Conservation (phyloP, 208 protist species). For the Leishmania turanica region DNA sequence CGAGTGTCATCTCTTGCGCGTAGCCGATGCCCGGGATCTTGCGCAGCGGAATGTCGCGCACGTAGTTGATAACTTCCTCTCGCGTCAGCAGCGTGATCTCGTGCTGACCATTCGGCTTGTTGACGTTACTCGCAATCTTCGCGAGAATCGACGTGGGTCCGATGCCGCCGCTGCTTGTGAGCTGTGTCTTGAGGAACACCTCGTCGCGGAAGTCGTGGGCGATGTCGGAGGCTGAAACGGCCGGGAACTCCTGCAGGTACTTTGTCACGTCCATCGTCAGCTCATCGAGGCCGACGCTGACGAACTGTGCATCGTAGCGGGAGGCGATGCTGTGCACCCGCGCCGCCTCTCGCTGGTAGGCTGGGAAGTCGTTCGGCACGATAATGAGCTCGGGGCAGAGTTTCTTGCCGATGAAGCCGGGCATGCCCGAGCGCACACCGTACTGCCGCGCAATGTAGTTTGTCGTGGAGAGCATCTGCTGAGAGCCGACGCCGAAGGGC, state of each 20-base stretch:
- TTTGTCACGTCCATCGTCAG: conserved; percentile 89
- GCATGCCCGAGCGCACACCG: conserved; percentile 96
- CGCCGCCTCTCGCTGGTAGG: conserved; percentile 75
- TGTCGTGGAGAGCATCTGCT: conserved; percentile 94
- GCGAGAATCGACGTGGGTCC: conserved; percentile 82
- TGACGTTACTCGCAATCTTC: conserved; percentile 93
- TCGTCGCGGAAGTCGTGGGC: conserved; percentile 79
- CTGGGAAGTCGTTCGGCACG: conserved; percentile 77
- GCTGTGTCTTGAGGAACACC: conserved; percentile 70
- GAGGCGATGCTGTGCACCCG: conserved; percentile 76
- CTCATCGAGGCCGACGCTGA: conserved; percentile 80
- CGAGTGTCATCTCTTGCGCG: conserved; percentile 67
- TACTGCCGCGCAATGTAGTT: conserved; percentile 96
- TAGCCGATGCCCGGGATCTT: conserved; percentile 87
- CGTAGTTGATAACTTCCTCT: conserved; percentile 81
- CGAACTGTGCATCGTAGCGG: conserved; percentile 88
- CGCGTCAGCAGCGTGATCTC: conserved; percentile 74
- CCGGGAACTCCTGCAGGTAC: conserved; percentile 56
- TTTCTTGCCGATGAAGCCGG: conserved; percentile 93
- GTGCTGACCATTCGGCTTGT: conserved; percentile 96
- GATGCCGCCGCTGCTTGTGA: conserved; percentile 90
- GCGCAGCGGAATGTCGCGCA: conserved; percentile 74
- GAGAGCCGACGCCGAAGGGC: conserved; percentile 94
- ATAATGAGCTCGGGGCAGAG: conserved; percentile 92
- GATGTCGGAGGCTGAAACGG: conserved; percentile 62